Base-by-base conservation (phyloP, 1,284 basidiomycete genomes). In the Phellopilus nigrolimitatus region DNA sequence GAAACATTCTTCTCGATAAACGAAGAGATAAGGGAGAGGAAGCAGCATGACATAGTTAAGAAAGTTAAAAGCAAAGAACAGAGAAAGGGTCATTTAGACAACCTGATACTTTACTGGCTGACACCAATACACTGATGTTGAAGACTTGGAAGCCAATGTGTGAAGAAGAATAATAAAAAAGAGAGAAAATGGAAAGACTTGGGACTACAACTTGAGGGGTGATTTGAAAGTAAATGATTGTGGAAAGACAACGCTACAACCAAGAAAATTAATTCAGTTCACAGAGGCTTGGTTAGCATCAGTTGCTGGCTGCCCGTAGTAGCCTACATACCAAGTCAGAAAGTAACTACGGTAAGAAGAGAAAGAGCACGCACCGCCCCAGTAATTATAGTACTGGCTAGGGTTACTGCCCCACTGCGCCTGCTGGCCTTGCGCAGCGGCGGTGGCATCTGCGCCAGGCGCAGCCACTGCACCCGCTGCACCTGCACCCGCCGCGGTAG, bases 321-420 rank as follows among this genome's bases (percentile, higher is more conserved):
- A 90, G 57, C 86, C 87, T 89, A 49, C 1, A 49, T 15, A 31
- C 56, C 30, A 53, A 41, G 3, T 19, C 24, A 13, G 30, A 55
- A 41, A 55, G 31, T 45, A 21, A 30, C 38, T 2, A n/a, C 5
- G 17, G 31, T 42, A 31, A 40, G 41, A 44, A 47, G 7, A 36
- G 22, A 33, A 52, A 41, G 3, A 56, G 13, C 6, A 70, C 84
- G 65, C 53, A 88, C 85, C 85, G 64, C 88, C 84, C 88, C 88
- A 90, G 64, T 89, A 90, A 63, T 86, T 84, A 67, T 90, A 89
- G 66, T 89, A 89, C 52, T 79, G 78, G 62, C 71, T 84, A 48
- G 87, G 82, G 63, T 89, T 87, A 27, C 74, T 71, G 44, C 73
- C 75, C 87, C 87, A 88, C 60, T 88, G 84, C 46, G 76, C 82